Evolutionary conservation across 306 rosid genomes (phyloP).

Genomic region (Casuarina glauca): DNA sequence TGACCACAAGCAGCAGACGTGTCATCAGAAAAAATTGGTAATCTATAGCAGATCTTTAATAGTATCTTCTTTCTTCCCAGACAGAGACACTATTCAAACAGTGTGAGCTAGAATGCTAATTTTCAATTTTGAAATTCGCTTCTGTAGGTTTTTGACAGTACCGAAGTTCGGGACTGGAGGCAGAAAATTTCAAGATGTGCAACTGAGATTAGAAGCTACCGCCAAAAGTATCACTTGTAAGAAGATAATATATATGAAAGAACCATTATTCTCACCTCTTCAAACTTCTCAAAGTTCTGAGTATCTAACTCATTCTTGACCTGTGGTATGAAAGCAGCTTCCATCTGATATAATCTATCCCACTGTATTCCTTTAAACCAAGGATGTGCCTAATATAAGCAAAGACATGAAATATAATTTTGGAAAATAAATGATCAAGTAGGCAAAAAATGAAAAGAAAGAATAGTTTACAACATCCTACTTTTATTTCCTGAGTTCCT

Average conservation of each 20-base stretch:
- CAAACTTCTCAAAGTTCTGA: slow-evolving; percentile 84
- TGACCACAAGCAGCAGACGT: background rate
- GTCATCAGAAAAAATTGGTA: background rate
- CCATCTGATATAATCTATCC: slow-evolving; percentile 80
- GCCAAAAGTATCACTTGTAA: background rate
- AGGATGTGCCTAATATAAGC: slow-evolving; percentile 66
- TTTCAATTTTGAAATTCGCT: background rate
- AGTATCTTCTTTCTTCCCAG: background rate
- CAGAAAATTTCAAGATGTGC: background rate
- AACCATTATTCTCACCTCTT: slow-evolving; percentile 53
- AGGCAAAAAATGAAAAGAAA: background rate
- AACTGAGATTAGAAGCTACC: background rate
- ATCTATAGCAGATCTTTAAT: background rate
- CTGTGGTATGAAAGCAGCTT: slow-evolving; percentile 86
- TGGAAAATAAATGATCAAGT: background rate
- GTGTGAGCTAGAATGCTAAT: background rate
- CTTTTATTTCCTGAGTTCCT: slow-evolving; percentile 88
- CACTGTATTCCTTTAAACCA: slow-evolving; percentile 79
- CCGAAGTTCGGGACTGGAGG: background rate
- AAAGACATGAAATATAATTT: slow-evolving; percentile 5
- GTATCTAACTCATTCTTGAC: slow-evolving; percentile 88
- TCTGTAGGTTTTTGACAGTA: background rate
- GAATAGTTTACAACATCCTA: slow-evolving; percentile 21
- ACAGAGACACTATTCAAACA: background rate
- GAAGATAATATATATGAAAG: background rate